Evolutionary conservation across 768 basidiomycete species (phyloP).

Genomic region (Mycena olivaceomarginata): DNA sequence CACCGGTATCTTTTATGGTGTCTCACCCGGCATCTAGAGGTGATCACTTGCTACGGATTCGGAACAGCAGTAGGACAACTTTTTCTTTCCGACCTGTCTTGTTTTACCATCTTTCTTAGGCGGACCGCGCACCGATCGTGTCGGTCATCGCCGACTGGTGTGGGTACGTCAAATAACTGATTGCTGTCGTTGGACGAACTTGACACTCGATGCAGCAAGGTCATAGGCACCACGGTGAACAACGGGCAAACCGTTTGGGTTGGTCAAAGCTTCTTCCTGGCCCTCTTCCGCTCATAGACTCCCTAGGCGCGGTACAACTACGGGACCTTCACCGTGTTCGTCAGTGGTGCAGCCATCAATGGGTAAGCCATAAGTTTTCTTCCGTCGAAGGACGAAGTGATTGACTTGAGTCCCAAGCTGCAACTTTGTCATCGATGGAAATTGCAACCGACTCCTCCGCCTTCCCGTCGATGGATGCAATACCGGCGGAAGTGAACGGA

Average conservation of each 20-base stretch:
- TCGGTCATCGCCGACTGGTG: slow-evolving; percentile 26
- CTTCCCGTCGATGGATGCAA: slow-evolving; percentile 40
- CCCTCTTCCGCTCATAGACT: too few relatives aligned
- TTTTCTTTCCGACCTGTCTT: not conserved
- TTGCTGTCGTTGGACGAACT: not conserved
- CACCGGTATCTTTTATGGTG: not conserved
- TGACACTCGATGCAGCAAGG: not conserved
- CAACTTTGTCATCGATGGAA: slow-evolving; percentile 38
- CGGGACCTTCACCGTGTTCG: slow-evolving; percentile 5
- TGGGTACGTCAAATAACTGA: not conserved
- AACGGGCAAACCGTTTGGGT: slow-evolving; percentile 12
- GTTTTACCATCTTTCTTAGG: not conserved
- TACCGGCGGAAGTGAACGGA: slow-evolving; percentile 39
- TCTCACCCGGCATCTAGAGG: not conserved
- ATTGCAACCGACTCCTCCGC: slow-evolving; percentile 46
- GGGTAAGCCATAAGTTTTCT: not conserved
- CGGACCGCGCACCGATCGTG: not conserved
- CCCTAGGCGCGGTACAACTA: slow-evolving; percentile 11
- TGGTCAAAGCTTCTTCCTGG: not conserved
- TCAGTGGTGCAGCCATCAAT: not conserved
- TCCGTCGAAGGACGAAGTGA: not conserved
- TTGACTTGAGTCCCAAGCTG: not conserved
- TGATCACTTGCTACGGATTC: not conserved
- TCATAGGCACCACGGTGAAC: not conserved
- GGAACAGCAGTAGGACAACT: not conserved